Base-by-base conservation (phyloP, 495 filamentous ascomycete genomes). In the Penicillium manginii region DNA sequence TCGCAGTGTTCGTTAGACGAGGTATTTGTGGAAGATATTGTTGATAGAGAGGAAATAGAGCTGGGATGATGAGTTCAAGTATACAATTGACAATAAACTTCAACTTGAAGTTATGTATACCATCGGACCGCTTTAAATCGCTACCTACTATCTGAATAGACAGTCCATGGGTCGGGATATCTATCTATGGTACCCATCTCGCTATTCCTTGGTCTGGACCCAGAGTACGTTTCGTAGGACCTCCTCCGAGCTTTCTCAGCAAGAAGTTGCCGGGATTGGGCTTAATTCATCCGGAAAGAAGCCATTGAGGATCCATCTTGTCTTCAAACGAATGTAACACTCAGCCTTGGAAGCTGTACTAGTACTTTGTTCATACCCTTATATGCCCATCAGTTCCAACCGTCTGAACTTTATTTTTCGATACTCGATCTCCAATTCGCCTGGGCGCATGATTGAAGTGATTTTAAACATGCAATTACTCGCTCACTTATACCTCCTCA, bases 241-340 rank as follows among this genome's bases (percentile, higher is more conserved):
- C 19, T 37, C 26, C 48, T 47, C 31, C 32, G 19, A 23, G 29
- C 39, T 19, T 39, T 35, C 45, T 26, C 43, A 17, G 8, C 31
- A 50, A 50, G 11, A 21, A 57, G 23, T 19, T 43, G 47, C 47
- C 58, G 23, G 32, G 35, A 58, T 50, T 58, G 58, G 62, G 57
- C 47, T 46, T 32, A 52, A 31, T 26, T 52, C 33, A 52, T 33
- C 23, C 37, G 31, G 48, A 29, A 43, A 19, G 51, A 35, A 17
- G 19, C 21, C 32, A 4, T 46, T 58, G 31, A 43, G 45, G 45
- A 47, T 47, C 45, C 45, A 26, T 47, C 21, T 54, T 40, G 35
- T 52, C 40, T 52, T 19, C 8, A 15, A 15, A 47, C 11, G 10
- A 42, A 57, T 57, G 59, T 57, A 61, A 61, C 59, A 11, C 35